These are phyloP conservation scores for Corchorus olitorius DNA, from an alignment of 345 rosid species.

Conservation along the genomic window DNA sequence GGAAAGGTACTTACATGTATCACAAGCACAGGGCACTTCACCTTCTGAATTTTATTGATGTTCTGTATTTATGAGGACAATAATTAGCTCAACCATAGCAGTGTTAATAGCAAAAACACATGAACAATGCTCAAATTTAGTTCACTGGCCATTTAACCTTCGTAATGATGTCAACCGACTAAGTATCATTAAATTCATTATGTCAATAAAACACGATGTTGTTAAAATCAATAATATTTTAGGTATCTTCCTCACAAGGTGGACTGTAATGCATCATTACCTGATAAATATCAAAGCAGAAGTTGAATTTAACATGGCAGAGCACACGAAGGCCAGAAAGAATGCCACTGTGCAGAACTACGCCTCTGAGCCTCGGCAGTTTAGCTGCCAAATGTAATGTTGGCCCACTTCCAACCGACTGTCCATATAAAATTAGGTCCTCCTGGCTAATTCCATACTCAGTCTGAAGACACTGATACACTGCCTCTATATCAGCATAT, in stretches of 20 bases:
- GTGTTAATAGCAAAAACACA: slow-evolving; percentile 8
- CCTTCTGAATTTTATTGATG: slow-evolving; percentile 77
- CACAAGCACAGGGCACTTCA: slow-evolving; percentile 91
- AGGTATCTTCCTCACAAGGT: background rate
- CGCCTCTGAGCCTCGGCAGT: slow-evolving; percentile 95
- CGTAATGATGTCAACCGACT: background rate
- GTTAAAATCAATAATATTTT: background rate
- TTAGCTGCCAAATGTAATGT: slow-evolving; percentile 94
- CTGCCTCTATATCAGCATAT: slow-evolving; percentile 97
- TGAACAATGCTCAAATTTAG: slow-evolving; percentile 2
- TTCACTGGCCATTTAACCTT: background rate
- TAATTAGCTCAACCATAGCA: slow-evolving; percentile 12
- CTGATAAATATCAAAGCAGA: slow-evolving; percentile 90
- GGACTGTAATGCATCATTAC: slow-evolving; percentile 31
- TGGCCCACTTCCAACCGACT: slow-evolving; percentile 98
- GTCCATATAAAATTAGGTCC: slow-evolving; percentile 89
- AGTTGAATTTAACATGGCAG: slow-evolving; percentile 87
- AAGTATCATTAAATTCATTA: slow-evolving; percentile 5
- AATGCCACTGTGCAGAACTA: slow-evolving; percentile 95
- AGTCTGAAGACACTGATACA: slow-evolving; percentile 84
- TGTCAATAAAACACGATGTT: background rate
- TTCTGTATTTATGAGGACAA: slow-evolving; percentile 55
- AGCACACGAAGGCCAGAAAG: slow-evolving; percentile 99
- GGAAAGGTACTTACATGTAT: slow-evolving; percentile 69
- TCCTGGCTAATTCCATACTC: slow-evolving; percentile 96